Percentiles rank a stretch among this genome's conserved stretches.
phyloP scores from a whole-genome alignment of 306 rosid species.

The Quercus berberidifolia region DNA sequence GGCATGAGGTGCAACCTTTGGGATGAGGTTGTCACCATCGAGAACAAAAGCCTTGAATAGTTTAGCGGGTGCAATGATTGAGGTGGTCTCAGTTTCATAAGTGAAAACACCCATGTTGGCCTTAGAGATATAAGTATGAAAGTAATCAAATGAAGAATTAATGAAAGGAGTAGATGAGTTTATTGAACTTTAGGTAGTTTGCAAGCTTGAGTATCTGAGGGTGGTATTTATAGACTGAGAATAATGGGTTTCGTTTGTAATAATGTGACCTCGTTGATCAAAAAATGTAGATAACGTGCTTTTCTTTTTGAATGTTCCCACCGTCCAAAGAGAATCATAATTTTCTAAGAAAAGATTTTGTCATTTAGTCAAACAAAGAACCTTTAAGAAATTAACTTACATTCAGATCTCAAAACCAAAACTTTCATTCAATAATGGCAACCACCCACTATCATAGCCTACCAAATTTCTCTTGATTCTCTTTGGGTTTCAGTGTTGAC shows the following conservation, averaged over 20 bases:
- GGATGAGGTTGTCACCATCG: too few relatives aligned
- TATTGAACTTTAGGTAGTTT: background rate
- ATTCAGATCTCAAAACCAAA: too few relatives aligned
- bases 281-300: too few relatives aligned
- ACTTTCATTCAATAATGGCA: too few relatives aligned
- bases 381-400: too few relatives aligned
- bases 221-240: background rate
- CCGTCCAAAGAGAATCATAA: too few relatives aligned
- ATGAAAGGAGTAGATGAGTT: background rate
- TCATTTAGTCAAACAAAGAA: too few relatives aligned
- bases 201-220: too few relatives aligned
- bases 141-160: background rate
- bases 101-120: constrained; percentile 43
- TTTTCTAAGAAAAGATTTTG: too few relatives aligned
- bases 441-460: too few relatives aligned
- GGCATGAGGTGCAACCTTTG: background rate
- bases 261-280: background rate
- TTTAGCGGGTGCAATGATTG: constrained; percentile 33
- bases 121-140: background rate
- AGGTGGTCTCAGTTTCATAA: constrained; percentile 26
- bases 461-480: too few relatives aligned
- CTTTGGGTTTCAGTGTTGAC: too few relatives aligned
- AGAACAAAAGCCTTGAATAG: constrained; percentile 38
- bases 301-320: background rate
- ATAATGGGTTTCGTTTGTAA: background rate